Evolutionary conservation across 1,139 yeast species (phyloP), one percentile per base, ranked within the genome.

Genomic region (Hemisphaericaspora lyxosophila): DNA sequence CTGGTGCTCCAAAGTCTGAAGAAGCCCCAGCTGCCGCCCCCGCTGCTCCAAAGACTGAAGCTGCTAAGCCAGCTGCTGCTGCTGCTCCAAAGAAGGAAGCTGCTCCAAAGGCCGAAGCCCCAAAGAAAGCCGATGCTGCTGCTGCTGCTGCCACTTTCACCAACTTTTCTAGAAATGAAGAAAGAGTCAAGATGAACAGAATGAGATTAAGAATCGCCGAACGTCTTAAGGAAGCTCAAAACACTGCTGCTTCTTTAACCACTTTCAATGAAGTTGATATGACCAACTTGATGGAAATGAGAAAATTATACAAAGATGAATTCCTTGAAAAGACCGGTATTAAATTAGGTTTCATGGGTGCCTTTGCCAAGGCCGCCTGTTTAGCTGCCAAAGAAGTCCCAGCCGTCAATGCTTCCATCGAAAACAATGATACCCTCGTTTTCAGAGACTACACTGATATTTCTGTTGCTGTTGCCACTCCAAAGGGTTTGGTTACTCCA

Each of bases 141-240:
- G 42, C 53, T 27, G 45, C 67, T 24, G 60, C 78, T 31, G 62
- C 75, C 29, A 59, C 80, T 28, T 72, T 80, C 56, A 83, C 86
- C 44, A 64, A 77, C 38, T 85, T 85, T 62, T 76, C 89, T 42
- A 85, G 98, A 73, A 71, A 74, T 47, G 97, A 92, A 71, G 87
- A 83, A 65, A 80, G 90, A 65, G 95, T 94, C 51, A 92, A 92
- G 76, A 92, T 92, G 98, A 92, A 90, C 82, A 87, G 99, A 76
- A 94, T 92, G 98, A 86, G 99, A 74, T 73, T 87, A 70, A 87
- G 99, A 79, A 94, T 94, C 52, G 97, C 98, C 43, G 97, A 94
- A 75, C 88, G 99, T 73, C 85, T 92, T 64, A 92, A 92, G 86
- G 97, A 94, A 75, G 86, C 97, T 27, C 99, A 92, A 73, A 92